Percentiles rank a stretch among this genome's conserved stretches.
These are phyloP conservation scores for Echium plantagineum DNA, from an alignment of 257 asterid genomes.

Conservation along the genomic window DNA sequence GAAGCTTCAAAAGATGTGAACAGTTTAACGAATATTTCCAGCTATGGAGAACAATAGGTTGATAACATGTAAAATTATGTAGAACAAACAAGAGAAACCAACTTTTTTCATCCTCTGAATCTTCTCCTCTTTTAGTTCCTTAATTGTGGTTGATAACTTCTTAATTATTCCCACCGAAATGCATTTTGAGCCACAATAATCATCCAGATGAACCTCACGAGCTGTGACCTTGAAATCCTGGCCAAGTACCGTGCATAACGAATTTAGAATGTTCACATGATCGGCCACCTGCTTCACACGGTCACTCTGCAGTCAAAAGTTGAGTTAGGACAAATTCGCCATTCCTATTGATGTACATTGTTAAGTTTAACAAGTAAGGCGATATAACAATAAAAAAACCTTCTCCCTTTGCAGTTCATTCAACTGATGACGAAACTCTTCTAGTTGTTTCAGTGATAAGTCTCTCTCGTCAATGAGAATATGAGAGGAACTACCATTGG, in stretches of 20 bases:
- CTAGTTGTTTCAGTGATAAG: constrained; percentile 56
- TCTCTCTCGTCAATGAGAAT: constrained; percentile 45
- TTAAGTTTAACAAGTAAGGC: neutral
- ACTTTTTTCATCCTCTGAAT: constrained; percentile 66
- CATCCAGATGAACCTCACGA: constrained; percentile 47
- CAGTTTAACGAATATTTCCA: constrained; percentile 8
- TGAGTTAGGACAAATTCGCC: neutral
- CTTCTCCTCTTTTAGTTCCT: constrained; percentile 45
- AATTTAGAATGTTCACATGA: constrained; percentile 37
- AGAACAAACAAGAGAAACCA: constrained; percentile 10
- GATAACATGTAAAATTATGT: neutral
- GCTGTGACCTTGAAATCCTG: constrained; percentile 51
- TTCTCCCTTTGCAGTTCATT: constrained; percentile 51
- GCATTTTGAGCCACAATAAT: constrained; percentile 29
- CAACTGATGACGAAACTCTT: constrained; percentile 44
- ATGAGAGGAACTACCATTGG: constrained; percentile 13
- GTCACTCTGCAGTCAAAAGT: constrained; percentile 33
- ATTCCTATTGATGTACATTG: neutral
- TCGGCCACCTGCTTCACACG: constrained; percentile 54
- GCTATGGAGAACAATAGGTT: neutral
- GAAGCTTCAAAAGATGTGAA: constrained; percentile 42
- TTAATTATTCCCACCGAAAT: constrained; percentile 43
- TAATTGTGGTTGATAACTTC: constrained; percentile 35
- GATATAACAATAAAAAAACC: constrained; percentile 24
- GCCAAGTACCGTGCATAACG: constrained; percentile 66